phyloP scores from a whole-genome alignment of 2,329 filamentous ascomycete genomes.

The Penicillium sp. region DNA sequence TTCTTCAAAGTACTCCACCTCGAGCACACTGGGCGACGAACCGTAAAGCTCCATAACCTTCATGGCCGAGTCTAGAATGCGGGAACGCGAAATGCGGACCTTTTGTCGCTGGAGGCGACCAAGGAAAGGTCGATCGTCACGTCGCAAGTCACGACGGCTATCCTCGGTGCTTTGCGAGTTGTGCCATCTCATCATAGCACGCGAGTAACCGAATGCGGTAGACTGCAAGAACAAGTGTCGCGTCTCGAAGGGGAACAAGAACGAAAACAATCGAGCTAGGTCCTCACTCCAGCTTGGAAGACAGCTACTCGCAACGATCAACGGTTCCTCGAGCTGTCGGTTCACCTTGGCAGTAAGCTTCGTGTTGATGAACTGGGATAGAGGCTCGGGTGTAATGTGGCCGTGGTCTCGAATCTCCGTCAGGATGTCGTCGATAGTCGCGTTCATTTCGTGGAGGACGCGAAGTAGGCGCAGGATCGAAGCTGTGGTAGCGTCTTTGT shows the following conservation, averaged over 20 bases:
- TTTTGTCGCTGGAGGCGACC: slow-evolving; percentile 94
- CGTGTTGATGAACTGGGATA: slow-evolving; percentile 96
- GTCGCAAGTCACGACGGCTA: slow-evolving; percentile 76
- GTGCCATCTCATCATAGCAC: slow-evolving; percentile 98
- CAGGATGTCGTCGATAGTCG: slow-evolving; percentile 89
- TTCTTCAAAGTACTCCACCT: slow-evolving; percentile 98
- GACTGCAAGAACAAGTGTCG: slow-evolving; percentile 96
- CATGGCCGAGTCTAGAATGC: slow-evolving; percentile 93
- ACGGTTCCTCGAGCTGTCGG: slow-evolving; percentile 90
- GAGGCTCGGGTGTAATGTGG: slow-evolving; percentile 77
- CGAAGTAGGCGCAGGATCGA: slow-evolving; percentile 87
- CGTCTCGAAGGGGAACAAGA: slow-evolving; percentile 97
- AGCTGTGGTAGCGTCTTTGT: slow-evolving; percentile 81
- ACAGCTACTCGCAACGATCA: slow-evolving; percentile 97
- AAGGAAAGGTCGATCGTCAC: slow-evolving; percentile 89
- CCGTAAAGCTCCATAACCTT: slow-evolving; percentile 99
- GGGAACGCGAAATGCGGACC: slow-evolving; percentile 92
- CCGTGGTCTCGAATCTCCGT: slow-evolving; percentile 75
- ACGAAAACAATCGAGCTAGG: slow-evolving; percentile 88
- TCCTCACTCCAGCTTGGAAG: slow-evolving; percentile 96
- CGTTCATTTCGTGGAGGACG: slow-evolving; percentile 89
- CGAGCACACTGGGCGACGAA: slow-evolving; percentile 91
- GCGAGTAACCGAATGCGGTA: slow-evolving; percentile 95
- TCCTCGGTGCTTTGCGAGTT: slow-evolving; percentile 85
- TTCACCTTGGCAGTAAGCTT: slow-evolving; percentile 98